phyloP scores from a whole-genome alignment of 2,329 filamentous ascomycete genomes.

The Phialemoniopsis sp. region DNA sequence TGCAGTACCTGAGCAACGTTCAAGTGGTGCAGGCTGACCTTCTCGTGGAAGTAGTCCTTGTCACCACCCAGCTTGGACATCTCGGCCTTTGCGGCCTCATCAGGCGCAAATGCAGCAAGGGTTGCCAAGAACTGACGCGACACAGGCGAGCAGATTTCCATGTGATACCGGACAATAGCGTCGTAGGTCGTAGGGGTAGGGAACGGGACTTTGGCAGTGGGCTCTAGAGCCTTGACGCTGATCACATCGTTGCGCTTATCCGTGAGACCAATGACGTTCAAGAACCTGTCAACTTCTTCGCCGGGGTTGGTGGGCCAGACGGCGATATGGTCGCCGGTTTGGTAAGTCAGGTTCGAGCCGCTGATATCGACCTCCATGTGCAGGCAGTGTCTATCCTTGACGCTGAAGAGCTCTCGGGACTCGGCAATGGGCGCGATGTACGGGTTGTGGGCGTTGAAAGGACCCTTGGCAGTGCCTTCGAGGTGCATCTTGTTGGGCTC shows the following conservation, averaged over 20 bases:
- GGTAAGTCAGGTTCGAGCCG: constrained; percentile 85
- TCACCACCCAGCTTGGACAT: constrained; percentile 86
- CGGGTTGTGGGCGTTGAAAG: constrained; percentile 94
- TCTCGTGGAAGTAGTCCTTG: constrained; percentile 91
- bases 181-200: constrained; percentile 96
- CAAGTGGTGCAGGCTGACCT: constrained; percentile 75
- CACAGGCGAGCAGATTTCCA: constrained; percentile 92
- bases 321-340: constrained; percentile 95
- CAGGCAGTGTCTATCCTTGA: constrained; percentile 88
- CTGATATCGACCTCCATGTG: constrained; percentile 94
- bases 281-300: constrained; percentile 84
- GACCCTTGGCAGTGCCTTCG: constrained; percentile 76
- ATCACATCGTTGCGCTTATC: constrained; percentile 80
- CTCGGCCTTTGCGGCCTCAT: constrained; percentile 78
- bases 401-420: constrained; percentile 85
- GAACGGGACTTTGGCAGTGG: constrained; percentile 96
- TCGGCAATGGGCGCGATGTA: constrained; percentile 92
- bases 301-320: constrained; percentile 97
- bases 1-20: constrained; percentile 87
- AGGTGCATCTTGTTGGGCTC: constrained; percentile 97
- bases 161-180: constrained; percentile 87
- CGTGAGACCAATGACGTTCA: constrained; percentile 71
- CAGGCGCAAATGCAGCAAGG: constrained; percentile 84
- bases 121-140: constrained; percentile 92
- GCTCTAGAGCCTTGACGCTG: constrained; percentile 84